Evolutionary conservation across 441 rosid species (phyloP).

Genomic region (Syzygium syzygioides): DNA sequence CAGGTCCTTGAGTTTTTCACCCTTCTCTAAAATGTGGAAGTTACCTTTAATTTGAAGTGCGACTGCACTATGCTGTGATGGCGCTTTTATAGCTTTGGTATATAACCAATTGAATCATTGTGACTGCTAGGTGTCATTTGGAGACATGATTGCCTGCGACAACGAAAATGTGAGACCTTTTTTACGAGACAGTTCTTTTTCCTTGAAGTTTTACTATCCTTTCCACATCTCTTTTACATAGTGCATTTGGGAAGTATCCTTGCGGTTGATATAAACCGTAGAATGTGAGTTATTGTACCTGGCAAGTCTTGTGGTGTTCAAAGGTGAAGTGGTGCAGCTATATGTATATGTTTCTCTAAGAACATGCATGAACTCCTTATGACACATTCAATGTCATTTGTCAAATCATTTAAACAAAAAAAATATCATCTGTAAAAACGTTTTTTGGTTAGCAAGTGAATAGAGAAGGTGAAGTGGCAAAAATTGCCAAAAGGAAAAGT

Average conservation of each 20-base stretch:
- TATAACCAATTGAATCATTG: neutral
- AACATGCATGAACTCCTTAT: neutral
- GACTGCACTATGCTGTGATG: neutral
- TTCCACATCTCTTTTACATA: neutral
- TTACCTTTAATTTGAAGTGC: neutral
- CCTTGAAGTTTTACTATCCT: neutral
- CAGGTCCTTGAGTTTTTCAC: slow-evolving; percentile 50
- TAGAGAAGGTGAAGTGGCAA: neutral
- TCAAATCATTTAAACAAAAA: neutral
- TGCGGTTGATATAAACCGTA: neutral
- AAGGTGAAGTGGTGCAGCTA: neutral
- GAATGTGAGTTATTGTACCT: neutral
- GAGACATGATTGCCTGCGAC: slow-evolving; percentile 99
- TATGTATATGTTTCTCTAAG: neutral
- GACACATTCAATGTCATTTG: neutral
- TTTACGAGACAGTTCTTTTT: neutral
- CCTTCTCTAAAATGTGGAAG: neutral
- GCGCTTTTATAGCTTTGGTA: slow-evolving; percentile 4
- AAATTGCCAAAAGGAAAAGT: neutral
- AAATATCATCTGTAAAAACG: neutral
- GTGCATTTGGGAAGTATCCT: neutral
- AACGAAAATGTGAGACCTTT: slow-evolving; percentile 78
- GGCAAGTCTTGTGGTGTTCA: neutral
- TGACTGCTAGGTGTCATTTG: slow-evolving; percentile 75
- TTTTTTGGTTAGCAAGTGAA: neutral